A percentile compares a stretch with the other conserved stretches of the same genome.
Conservation (phyloP, 139 green algal species). For the Micractinium conductrix region DNA sequence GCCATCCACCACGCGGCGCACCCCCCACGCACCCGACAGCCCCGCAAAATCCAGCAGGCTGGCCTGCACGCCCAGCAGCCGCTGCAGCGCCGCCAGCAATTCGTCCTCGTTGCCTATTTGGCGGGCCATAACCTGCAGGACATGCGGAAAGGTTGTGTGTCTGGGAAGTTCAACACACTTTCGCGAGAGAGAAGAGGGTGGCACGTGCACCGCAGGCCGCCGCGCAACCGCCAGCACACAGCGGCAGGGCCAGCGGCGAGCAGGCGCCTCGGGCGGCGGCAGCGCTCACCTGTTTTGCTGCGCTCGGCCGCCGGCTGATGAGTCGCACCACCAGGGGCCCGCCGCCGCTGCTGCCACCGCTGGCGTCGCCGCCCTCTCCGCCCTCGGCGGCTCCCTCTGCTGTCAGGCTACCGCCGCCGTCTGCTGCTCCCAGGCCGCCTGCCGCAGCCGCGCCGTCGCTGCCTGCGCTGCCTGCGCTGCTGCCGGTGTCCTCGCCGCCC, state of each 20-base stretch:
- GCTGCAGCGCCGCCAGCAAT: constrained; percentile 1
- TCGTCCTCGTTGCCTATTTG: constrained; percentile 33
- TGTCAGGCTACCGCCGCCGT: not conserved
- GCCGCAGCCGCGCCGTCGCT: not conserved
- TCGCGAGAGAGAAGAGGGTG: no score
- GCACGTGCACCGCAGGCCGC: no score
- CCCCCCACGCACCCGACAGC: constrained; percentile 11
- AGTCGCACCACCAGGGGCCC: not conserved
- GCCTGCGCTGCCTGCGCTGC: no score
- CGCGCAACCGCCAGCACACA: no score
- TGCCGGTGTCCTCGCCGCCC: no score
- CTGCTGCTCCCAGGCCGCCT: constrained; percentile 5
- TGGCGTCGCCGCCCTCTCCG: not conserved
- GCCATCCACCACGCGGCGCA: no score
- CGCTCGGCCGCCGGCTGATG: constrained; percentile 19
- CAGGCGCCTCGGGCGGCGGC: no score
- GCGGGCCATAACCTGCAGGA: constrained; percentile 15
- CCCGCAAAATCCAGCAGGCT: constrained; percentile 29
- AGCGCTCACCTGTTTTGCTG: no score
- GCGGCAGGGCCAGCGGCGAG: no score
- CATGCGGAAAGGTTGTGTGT: no score
- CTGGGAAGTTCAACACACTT: no score
- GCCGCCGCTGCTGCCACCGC: not conserved
- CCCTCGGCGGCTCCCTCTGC: not conserved
- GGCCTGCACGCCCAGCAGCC: constrained; percentile 4